Evolutionary conservation across 2,329 filamentous ascomycete genomes (phyloP).

Genomic region (Colletotrichum higginsianum): DNA sequence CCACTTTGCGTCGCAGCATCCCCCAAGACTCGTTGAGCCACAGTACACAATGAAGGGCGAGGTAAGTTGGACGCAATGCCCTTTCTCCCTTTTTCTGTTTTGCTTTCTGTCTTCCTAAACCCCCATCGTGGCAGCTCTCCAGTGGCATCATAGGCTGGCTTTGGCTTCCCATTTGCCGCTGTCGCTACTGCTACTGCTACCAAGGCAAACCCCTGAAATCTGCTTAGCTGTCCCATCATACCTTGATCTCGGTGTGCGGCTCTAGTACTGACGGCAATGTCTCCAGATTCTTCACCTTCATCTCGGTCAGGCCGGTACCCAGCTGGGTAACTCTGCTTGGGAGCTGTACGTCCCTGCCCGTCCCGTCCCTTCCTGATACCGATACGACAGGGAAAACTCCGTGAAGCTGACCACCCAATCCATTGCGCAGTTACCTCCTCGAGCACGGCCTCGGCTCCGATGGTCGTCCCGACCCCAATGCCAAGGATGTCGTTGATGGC

Average conservation of each 20-base stretch:
- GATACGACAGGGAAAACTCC: slow-evolving; percentile 39
- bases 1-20: slow-evolving; percentile 43
- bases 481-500: slow-evolving; percentile 71
- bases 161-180: slow-evolving; percentile 1
- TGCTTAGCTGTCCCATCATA: slow-evolving; percentile 5
- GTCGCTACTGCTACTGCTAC: slow-evolving; percentile 20
- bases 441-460: slow-evolving; percentile 79
- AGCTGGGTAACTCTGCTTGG: slow-evolving; percentile 83
- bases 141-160: slow-evolving; percentile 30
- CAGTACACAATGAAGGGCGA: slow-evolving; percentile 70
- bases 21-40: slow-evolving; percentile 43
- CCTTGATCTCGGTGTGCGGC: slow-evolving; percentile 20
- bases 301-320: slow-evolving; percentile 78
- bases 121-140: neutral
- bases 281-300: slow-evolving; percentile 74
- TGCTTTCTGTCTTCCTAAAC: slow-evolving; percentile 1
- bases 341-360: slow-evolving; percentile 73
- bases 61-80: slow-evolving; percentile 56
- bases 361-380: slow-evolving; percentile 10
- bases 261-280: slow-evolving; percentile 25
- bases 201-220: slow-evolving; percentile 31
- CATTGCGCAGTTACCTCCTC: slow-evolving; percentile 73
- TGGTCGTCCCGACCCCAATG: slow-evolving; percentile 74
- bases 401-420: slow-evolving; percentile 43
- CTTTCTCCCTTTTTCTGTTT: slow-evolving; percentile 23